These are phyloP conservation scores for Metrosideros polymorpha DNA, from an alignment of 441 rosid species.

Conservation along the genomic window DNA sequence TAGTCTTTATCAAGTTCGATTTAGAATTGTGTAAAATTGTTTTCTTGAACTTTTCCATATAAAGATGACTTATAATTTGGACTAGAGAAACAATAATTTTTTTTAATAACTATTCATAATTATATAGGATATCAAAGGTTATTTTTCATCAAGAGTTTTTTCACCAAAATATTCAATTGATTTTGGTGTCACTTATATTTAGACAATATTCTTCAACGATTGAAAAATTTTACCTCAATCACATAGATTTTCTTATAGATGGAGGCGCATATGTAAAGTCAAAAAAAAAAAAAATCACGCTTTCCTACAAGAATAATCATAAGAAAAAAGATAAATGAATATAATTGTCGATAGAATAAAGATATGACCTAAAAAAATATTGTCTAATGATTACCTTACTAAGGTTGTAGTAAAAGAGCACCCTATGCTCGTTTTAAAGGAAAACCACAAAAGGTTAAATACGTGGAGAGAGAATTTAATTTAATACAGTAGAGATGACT, in stretches of 20 bases:
- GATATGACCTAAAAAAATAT: too few species aligned
- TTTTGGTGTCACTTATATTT: not conserved
- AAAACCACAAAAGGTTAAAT: too few species aligned
- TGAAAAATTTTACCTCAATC: not conserved
- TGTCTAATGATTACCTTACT: too few species aligned
- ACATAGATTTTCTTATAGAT: too few species aligned
- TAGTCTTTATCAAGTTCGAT: not conserved
- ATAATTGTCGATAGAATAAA: too few species aligned
- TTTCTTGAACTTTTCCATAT: not conserved
- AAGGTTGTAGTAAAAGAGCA: too few species aligned
- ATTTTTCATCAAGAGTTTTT: not conserved
- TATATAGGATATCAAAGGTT: not conserved
- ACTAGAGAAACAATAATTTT: rapidly evolving
- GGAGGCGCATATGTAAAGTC: too few species aligned
- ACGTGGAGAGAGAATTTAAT: not conserved
- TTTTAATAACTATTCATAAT: too few species aligned
- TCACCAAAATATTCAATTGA: not conserved
- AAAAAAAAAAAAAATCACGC: too few species aligned
- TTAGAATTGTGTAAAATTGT: not conserved
- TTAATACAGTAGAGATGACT: not conserved
- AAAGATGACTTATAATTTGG: not conserved
- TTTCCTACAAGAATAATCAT: too few species aligned
- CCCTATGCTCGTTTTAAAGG: too few species aligned
- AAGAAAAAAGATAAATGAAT: too few species aligned
- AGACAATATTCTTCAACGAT: not conserved